Evolutionary conservation across 805 yeast species (phyloP), one percentile per base, ranked within the genome.

Genomic region (Cephaloascus albidus): DNA sequence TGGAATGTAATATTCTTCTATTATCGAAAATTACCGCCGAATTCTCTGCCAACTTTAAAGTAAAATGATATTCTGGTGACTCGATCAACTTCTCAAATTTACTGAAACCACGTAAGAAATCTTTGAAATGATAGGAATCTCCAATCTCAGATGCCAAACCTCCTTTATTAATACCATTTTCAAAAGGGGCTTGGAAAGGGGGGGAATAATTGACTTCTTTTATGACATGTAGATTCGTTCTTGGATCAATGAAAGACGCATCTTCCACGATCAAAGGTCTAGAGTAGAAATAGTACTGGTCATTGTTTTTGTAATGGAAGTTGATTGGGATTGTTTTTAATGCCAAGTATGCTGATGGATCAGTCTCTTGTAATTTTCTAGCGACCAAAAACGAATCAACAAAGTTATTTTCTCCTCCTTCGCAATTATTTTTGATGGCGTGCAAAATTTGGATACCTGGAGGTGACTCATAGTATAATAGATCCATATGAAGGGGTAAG

Each of bases 171-270:
- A 74, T 68, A 16, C 78, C 78, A 40, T 58, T 60, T 45, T 81
- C 86, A 41, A 78, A 74, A 1, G 90, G 90, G 0, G 85, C 90
- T 52, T 84, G 94, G 61, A 81, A 83, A 10, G 89, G 90, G 2
- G 94, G 93, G 1, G 90, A 78, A 55, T 83, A 84, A 52, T 81
- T 81, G 16, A 82, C 73, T 39, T 72, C 78, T 47, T 70, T 71
- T 45, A 81, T 72, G 30, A 50, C 41, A 1, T 56, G 53, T 4
- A 42, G 40, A 18, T 44, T 43, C 2, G 53, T 41, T 10, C 35
- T 37, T 1, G 46, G 32, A 23, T 51, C 54, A 16, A 48, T 30
- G 26, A 37, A 28, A 14, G 53, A 52, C 16, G 63, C 63, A 41
- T 72, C 73, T 47, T 79, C 84, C 23, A 76, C 82, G 14, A 84